phyloP scores from a whole-genome alignment of 345 rosid species.

The Hypericum perforatum region DNA sequence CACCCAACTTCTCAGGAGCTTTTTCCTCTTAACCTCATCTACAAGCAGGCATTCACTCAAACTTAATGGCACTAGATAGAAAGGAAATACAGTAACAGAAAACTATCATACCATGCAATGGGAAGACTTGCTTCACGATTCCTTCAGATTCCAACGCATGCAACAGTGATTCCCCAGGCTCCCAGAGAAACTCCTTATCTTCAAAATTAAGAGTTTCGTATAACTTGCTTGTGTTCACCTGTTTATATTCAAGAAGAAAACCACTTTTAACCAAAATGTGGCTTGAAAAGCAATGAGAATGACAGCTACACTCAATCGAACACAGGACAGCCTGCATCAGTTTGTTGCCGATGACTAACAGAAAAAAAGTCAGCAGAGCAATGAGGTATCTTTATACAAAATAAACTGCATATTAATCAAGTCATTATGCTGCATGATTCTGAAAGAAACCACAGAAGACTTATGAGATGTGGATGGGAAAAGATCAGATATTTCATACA shows the following conservation, averaged over 20 bases:
- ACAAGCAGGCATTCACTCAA: conserved; percentile 16
- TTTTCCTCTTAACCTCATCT: conserved; percentile 71
- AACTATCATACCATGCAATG: conserved; percentile 59
- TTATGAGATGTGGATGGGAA: too few relatives aligned
- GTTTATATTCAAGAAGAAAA: conserved; percentile 15
- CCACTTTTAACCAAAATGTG: background rate
- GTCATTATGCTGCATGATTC: too few relatives aligned
- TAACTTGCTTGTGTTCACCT: conserved; percentile 45
- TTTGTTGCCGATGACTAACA: too few relatives aligned
- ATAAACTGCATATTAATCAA: too few relatives aligned
- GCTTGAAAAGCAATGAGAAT: background rate
- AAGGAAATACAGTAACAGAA: conserved; percentile 9
- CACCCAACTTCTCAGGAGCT: conserved; percentile 68
- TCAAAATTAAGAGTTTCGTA: conserved; percentile 32
- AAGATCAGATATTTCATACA: too few relatives aligned
- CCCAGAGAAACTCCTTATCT: conserved; percentile 48
- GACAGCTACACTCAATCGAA: too few relatives aligned
- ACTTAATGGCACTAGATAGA: conserved; percentile 8
- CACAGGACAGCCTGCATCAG: too few relatives aligned
- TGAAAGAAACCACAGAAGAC: too few relatives aligned
- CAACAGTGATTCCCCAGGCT: conserved; percentile 58
- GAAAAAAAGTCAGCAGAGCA: too few relatives aligned
- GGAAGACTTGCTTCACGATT: conserved; percentile 66
- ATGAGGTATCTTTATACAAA: too few relatives aligned
- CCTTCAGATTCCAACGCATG: conserved; percentile 55